Evolutionary conservation across 176 grass and related monocot genomes (phyloP), one percentile per base, ranked within the genome.

Genomic region (Echinochloa phyllopogon): DNA sequence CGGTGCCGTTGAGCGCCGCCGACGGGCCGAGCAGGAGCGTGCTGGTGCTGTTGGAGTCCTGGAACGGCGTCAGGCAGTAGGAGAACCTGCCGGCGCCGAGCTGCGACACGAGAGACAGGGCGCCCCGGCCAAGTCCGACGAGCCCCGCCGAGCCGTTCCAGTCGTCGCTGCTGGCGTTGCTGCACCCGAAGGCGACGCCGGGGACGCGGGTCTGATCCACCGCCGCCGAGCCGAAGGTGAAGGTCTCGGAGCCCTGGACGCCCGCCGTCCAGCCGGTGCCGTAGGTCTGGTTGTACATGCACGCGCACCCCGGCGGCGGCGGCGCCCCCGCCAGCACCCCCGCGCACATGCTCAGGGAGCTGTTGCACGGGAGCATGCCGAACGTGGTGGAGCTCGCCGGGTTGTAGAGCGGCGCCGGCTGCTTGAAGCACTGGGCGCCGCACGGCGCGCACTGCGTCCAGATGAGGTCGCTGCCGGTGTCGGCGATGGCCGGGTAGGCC

Each of bases 381-480:
- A 87, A 90, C 3, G 93, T 90, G 75, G 88, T 9, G 23, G 93
- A 95, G 65, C 78, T 86, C 18, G 86, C 73, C 17, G 95, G 90
- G 69, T 91, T 74, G 74, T 92, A 97, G 5, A 88, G 21, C 49
- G 8, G 73, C 43, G 74, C 25, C n/a, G 85, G 61, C 75, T 97
- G 95, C 41, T 15, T 41, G 71, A 88, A 82, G 90, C 92, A 94
- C 58, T 50, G 67, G 8, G 4, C 4, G 8, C 64, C 25, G 86
- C 92, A 97, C 17, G 89, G 82, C 10, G 50, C 47, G 89, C 87
- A 94, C 84, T 89, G 79, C 51, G 89, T 89, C 92, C 92, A 94
- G 47, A 92, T 85, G 64, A 94, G 92, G 80, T 94, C 86, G 74
- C 92, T 94, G 86, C 89, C 92, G 4, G 89, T 94, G 74, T 92